phyloP scores from a whole-genome alignment of 768 basidiomycete genomes.

The Basidioascus undulatus region DNA sequence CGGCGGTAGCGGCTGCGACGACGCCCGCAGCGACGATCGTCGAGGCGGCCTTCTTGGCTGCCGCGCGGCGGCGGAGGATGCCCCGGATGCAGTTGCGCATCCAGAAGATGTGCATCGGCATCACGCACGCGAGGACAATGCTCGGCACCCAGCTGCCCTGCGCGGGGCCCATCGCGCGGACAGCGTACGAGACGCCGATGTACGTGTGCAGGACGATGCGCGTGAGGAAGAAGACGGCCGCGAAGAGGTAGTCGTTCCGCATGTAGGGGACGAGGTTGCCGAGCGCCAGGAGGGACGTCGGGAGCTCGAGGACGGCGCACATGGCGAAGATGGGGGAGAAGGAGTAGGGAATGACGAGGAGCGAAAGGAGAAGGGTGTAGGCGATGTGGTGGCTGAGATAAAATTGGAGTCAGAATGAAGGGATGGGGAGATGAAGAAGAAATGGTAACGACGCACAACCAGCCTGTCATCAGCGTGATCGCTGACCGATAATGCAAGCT shows the following conservation, averaged over 20 bases:
- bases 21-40: too few species aligned
- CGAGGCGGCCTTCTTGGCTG: too few species aligned
- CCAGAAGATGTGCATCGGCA: slow-evolving; percentile 32
- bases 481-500: too few species aligned
- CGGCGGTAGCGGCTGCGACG: too few species aligned
- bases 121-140: slow-evolving; percentile 21
- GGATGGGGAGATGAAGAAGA: slow-evolving; percentile 24
- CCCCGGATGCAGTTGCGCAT: slow-evolving; percentile 29
- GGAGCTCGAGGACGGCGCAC: slow-evolving; percentile 29
- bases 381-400: slow-evolving; percentile 27
- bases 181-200: slow-evolving; percentile 17
- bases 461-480: too few species aligned
- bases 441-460: slow-evolving; percentile 20
- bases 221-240: slow-evolving; percentile 27
- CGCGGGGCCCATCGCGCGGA: slow-evolving; percentile 13
- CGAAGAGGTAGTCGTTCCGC: slow-evolving; percentile 30
- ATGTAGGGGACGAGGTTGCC: slow-evolving; percentile 24
- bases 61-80: slow-evolving; percentile 24
- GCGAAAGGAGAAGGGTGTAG: slow-evolving; percentile 24
- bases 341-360: slow-evolving; percentile 17
- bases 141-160: slow-evolving; percentile 20
- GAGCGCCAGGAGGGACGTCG: slow-evolving; percentile 30
- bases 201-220: slow-evolving; percentile 27
- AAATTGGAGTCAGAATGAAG: slow-evolving; percentile 28
- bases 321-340: slow-evolving; percentile 26